Percentiles rank a stretch among this genome's conserved stretches.
phyloP scores from a whole-genome alignment of 192 early-diverging fungal species.

The Coemansia furcata region DNA sequence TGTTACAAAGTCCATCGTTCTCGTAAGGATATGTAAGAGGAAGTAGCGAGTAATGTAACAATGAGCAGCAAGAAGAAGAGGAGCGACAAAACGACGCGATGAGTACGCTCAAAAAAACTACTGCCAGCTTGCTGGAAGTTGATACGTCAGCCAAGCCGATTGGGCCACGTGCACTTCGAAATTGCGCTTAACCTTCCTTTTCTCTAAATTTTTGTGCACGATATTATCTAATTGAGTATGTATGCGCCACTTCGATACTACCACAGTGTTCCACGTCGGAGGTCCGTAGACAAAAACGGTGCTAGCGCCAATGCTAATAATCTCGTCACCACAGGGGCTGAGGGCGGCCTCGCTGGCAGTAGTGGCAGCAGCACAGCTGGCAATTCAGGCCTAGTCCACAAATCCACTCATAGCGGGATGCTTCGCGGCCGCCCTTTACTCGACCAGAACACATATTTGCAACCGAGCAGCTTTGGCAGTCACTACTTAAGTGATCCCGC shows the following conservation, averaged over 20 bases:
- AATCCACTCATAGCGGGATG: conserved; percentile 15
- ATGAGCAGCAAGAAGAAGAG: background rate
- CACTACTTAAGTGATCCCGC: background rate
- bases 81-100: background rate
- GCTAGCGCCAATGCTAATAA: background rate
- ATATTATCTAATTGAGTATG: conserved; percentile 7
- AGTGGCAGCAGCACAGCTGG: background rate
- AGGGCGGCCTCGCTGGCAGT: background rate
- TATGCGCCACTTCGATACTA: conserved; percentile 10
- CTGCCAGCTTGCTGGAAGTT: background rate
- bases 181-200: background rate
- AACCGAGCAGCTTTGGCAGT: background rate
- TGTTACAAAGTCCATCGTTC: conserved; percentile 43
- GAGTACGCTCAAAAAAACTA: background rate
- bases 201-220: background rate
- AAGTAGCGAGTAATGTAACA: background rate
- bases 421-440: conserved; percentile 10
- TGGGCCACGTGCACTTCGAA: background rate
- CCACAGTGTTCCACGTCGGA: conserved; percentile 3
- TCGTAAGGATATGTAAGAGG: background rate
- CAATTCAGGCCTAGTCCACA: background rate
- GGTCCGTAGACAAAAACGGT: background rate
- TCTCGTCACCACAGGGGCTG: background rate
- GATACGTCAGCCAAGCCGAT: background rate
- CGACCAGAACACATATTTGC: background rate